phyloP scores from a whole-genome alignment of 2,329 filamentous ascomycete genomes.

The Alternaria viburni region DNA sequence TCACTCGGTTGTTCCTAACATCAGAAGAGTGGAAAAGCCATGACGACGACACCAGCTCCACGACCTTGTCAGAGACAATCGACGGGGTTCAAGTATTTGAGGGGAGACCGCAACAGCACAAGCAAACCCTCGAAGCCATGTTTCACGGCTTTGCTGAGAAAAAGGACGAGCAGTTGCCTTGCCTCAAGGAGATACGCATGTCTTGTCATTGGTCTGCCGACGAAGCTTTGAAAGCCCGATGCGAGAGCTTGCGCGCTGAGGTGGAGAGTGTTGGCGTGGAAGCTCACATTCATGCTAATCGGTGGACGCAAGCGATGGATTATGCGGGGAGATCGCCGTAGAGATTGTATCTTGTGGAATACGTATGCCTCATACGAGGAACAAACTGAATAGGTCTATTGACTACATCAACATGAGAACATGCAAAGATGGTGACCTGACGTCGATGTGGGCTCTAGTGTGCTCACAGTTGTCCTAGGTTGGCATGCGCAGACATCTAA shows the following conservation, averaged over 20 bases:
- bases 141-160: constrained; percentile 17
- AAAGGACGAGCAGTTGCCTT: not conserved
- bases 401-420: no score
- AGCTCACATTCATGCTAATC: constrained; percentile 8
- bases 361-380: no score
- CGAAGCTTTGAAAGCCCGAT: not conserved
- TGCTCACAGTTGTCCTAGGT: no score
- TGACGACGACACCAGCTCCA: not conserved
- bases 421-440: no score
- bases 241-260: not conserved
- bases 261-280: constrained; percentile 3
- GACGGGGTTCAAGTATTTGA: constrained; percentile 17
- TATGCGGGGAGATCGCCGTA: constrained; percentile 6
- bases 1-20: constrained; percentile 19
- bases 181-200: not conserved
- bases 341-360: no score
- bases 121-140: constrained; percentile 18
- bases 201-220: not conserved
- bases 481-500: no score
- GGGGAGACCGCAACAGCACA: constrained; percentile 17
- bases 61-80: not conserved
- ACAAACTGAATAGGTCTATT: no score
- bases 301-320: constrained; percentile 13
- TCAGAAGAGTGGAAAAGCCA: constrained; percentile 6
- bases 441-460: no score